These are phyloP conservation scores for Stephanodiscus triporus DNA, from an alignment of 108 stramenopile genomes.

Conservation along the genomic window DNA sequence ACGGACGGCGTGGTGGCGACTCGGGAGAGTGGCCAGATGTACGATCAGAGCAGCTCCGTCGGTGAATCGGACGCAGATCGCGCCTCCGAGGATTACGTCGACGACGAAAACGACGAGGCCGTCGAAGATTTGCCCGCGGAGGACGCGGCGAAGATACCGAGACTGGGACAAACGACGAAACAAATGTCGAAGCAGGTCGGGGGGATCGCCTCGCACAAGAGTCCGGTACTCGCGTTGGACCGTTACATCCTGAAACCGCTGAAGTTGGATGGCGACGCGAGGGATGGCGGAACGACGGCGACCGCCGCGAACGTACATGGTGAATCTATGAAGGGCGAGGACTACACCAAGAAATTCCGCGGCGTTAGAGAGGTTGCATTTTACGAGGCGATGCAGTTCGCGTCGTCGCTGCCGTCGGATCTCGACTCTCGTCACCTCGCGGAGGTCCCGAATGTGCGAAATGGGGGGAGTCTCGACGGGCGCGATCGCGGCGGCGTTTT, in stretches of 20 bases:
- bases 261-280: not conserved
- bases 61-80: not conserved
- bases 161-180: not conserved
- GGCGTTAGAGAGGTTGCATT: slow-evolving; percentile 83
- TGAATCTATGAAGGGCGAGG: too few relatives aligned
- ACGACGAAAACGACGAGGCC: not conserved
- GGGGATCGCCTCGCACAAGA: slow-evolving; percentile 62
- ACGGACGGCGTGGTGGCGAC: too few relatives aligned
- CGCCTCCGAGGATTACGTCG: too few relatives aligned
- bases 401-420: slow-evolving; percentile 10
- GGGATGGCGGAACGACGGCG: not conserved
- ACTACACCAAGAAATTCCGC: slow-evolving; percentile 61
- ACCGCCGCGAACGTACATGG: too few relatives aligned
- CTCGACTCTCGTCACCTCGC: not conserved
- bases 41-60: not conserved
- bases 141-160: not conserved
- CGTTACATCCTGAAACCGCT: slow-evolving; percentile 82
- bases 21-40: not conserved
- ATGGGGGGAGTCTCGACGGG: slow-evolving; percentile 6
- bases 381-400: slow-evolving; percentile 66
- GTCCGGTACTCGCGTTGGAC: slow-evolving; percentile 55
- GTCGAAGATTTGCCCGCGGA: too few relatives aligned
- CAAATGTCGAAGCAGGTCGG: slow-evolving; percentile 70
- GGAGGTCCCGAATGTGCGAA: not conserved
- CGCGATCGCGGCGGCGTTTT: not conserved